Evolutionary conservation across 208 protist genomes (phyloP).

Genomic region (Wallacemonas sp.): DNA sequence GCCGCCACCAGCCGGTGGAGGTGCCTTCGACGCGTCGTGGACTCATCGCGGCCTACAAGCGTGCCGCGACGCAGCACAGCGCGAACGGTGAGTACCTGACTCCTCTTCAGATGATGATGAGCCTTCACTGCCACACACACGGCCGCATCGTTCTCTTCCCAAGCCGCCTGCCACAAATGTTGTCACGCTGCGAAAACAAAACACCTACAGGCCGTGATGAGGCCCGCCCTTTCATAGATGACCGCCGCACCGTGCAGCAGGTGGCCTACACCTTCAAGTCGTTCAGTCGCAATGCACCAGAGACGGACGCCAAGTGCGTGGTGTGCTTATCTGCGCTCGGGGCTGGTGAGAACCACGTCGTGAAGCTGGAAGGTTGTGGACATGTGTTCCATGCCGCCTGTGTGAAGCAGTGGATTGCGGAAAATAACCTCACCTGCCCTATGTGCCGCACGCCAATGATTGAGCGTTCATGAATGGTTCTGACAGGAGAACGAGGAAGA

Average conservation of each 20-base stretch:
- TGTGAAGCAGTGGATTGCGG: conserved; percentile 34
- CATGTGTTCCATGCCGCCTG: conserved; percentile 42
- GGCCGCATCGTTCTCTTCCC: neutral
- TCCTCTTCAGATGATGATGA: neutral
- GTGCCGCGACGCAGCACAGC: neutral
- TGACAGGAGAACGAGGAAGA: too few species aligned
- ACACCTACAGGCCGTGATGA: conserved; percentile 13
- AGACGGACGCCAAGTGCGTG: conserved; percentile 19
- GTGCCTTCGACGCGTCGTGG: neutral
- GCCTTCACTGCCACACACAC: conserved; percentile 3
- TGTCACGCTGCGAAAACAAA: too few species aligned
- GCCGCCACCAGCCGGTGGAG: neutral
- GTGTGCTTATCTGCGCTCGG: conserved; percentile 26
- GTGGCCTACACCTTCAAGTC: neutral
- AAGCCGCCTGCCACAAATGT: too few species aligned
- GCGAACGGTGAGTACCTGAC: neutral
- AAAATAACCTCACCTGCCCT: conserved; percentile 25
- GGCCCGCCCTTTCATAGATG: conserved; percentile 8
- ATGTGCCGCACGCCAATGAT: conserved; percentile 25
- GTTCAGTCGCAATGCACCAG: too few species aligned
- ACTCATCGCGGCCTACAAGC: neutral
- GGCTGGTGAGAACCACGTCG: conserved; percentile 12
- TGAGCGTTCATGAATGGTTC: too few species aligned
- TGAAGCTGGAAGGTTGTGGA: conserved; percentile 31
- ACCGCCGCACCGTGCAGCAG: conserved; percentile 8